Evolutionary conservation across 1,139 yeast genomes (phyloP), one percentile per base, ranked within the genome.

Genomic region (Geotrichum aggregatum): DNA sequence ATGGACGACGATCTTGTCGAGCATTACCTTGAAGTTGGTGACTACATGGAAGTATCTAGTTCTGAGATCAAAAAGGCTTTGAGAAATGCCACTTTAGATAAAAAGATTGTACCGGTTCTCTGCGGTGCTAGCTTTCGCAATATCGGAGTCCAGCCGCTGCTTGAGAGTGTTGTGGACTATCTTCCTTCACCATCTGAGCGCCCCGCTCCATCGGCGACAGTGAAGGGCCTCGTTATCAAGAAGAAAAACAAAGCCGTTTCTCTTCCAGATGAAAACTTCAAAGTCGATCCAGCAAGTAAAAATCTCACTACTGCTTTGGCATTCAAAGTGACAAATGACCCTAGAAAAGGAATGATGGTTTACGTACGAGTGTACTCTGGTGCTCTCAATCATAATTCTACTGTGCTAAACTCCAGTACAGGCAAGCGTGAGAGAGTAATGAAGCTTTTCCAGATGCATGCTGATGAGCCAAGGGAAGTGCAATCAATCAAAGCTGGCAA

Each of bases 121-220:
- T 88, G 97, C 68, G 98, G 99, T 2, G 87, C 98, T 0, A 86
- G 97, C 50, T 92, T 92, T 70, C 79, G 77, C 58, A 92, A 92
- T 64, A 85, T 92, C 50, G 98, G 98, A 13, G 95, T 92, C 1
- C 98, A 92, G 65, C 97, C 98, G 0, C 71, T 94, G 52, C 71
- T 92, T 70, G 98, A 92, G 66, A 91, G 95, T 0, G 76, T 91
- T 14, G 76, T 82, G 1, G 77, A 78, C 50, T 92, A 78, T 62
- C 72, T 94, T 34, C 98, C 99, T 0, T 80, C 92, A 0, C 98
- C 98, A 0, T 59, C 77, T 2, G 91, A 89, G 58, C 74, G 78
- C 0, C 66, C 68, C 0, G 60, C 77, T 1, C 95, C 95, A 0
- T 80, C 78, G 44, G 75, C 68, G 2, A 49, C 58, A 6, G 57